Evolutionary conservation across 257 asterid genomes (phyloP).

Genomic region (Sherardia arvensis): DNA sequence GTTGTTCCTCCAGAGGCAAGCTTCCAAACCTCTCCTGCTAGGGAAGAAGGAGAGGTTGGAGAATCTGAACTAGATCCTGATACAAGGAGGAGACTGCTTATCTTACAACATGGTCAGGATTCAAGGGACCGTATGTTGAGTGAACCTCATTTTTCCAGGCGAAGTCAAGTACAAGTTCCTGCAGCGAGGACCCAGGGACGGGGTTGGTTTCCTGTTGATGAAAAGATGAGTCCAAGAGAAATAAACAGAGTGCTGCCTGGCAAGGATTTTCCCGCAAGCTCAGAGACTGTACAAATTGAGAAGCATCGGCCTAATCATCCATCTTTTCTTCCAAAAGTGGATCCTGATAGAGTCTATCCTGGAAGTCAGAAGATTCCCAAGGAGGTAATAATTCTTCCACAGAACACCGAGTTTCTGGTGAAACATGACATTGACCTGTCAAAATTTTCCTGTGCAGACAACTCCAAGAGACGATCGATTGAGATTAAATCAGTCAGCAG

Average conservation of each 20-base stretch:
- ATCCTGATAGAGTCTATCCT: conserved; percentile 50
- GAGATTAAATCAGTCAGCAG: conserved; percentile 49
- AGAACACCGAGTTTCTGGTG: conserved; percentile 1
- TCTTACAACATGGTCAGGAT: conserved; percentile 96
- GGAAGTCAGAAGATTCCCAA: conserved; percentile 59
- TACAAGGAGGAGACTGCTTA: conserved; percentile 92
- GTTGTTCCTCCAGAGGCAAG: conserved; percentile 44
- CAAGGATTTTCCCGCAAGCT: conserved; percentile 43
- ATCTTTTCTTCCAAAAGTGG: conserved; percentile 61
- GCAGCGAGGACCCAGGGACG: conserved; percentile 58
- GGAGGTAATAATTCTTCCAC: conserved; percentile 47
- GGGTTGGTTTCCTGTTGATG: conserved; percentile 83
- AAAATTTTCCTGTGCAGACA: conserved; percentile 35
- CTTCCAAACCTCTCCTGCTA: conserved; percentile 74
- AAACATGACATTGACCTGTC: conserved; percentile 3
- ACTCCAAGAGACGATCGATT: conserved; percentile 58
- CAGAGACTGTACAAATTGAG: conserved; percentile 54
- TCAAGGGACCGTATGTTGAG: conserved; percentile 62
- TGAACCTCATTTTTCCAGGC: conserved; percentile 63
- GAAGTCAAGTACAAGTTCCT: conserved; percentile 53
- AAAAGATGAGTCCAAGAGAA: conserved; percentile 64
- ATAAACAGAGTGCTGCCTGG: conserved; percentile 41
- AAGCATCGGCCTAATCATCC: conserved; percentile 51
- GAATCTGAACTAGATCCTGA: conserved; percentile 99
- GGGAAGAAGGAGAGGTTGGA: conserved; percentile 98